Evolutionary conservation across 2,329 filamentous ascomycete genomes (phyloP), one percentile per base, ranked within the genome.

Genomic region (Penicillium brevicompactum): DNA sequence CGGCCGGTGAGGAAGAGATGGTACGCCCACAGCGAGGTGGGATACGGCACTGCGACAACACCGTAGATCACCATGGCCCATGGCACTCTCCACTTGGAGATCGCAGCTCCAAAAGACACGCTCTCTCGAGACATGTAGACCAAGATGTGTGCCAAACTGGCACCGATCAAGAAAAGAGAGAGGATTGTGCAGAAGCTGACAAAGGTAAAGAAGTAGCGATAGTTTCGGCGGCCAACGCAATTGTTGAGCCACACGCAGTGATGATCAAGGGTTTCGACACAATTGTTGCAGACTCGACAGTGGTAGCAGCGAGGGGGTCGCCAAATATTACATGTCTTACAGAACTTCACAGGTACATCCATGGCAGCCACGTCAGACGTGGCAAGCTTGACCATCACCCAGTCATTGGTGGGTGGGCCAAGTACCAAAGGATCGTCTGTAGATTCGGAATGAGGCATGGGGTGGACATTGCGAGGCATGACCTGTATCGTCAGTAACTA

Each of bases 221-320:
- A 99, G 77, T 99, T 99, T 67, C 94, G 90, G 62, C 93, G 88
- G 42, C 94, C 94, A 47, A 99, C 89, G 67, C 94, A 99, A 73
- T 99, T 99, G 77, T 99, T 99, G 60, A 99, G 84, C 94, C 94
- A 99, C 14, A 97, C 92, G 69, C 94, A 99, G 75, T 99, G 94
- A 70, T 99, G 94, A 69, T 99, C 94, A 64, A 97, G 91, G 0
- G 92, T 96, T 74, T 99, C 94, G 57, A 99, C 85, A 72, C 94
- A 99, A 73, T 95, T 97, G 76, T 99, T 93, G 76, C 94, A 99
- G 27, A 96, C 84, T 54, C 94, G 90, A 76, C 94, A 99, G 76
- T 99, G 94, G 70, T 99, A 95, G 55, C 91, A 92, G 55, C 94
- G 90, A 27, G 93, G 92, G 34, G 94, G 94, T 2, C 94, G 89